Percentiles rank a stretch among this genome's conserved stretches.
Evolutionary conservation across 2,329 filamentous ascomycete genomes (phyloP).

Genomic region (Microdochium bolleyi): DNA sequence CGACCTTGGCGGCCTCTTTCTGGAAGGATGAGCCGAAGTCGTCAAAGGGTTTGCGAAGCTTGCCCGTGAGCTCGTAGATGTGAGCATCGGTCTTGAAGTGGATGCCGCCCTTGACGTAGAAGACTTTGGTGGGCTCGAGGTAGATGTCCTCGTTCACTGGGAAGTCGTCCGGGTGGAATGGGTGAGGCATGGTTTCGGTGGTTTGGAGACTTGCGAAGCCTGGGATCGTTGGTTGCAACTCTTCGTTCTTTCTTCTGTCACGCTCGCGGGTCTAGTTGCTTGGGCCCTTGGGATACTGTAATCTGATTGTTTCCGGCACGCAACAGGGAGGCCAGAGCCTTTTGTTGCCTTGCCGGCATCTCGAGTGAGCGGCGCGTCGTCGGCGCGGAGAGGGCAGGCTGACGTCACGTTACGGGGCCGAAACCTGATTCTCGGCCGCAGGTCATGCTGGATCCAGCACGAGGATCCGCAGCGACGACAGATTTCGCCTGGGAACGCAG

Average conservation of each 20-base stretch:
- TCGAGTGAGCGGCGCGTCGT: neutral
- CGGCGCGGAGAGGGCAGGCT: neutral
- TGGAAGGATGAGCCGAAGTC: constrained; percentile 21
- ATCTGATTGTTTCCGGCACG: too few relatives aligned
- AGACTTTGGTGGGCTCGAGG: constrained; percentile 15
- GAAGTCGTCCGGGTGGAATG: constrained; percentile 24
- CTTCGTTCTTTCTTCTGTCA: too few relatives aligned
- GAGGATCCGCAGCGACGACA: neutral
- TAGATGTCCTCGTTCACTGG: constrained; percentile 16
- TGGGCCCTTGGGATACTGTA: too few relatives aligned
- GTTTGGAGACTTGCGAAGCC: too few relatives aligned
- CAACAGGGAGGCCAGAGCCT: neutral
- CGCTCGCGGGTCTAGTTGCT: too few relatives aligned
- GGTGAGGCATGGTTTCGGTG: constrained; percentile 15
- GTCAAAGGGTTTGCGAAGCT: constrained; percentile 13
- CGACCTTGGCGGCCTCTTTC: constrained; percentile 9
- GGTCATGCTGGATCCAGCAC: neutral
- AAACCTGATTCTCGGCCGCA: neutral
- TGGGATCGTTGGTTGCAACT: too few relatives aligned
- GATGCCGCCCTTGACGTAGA: constrained; percentile 20
- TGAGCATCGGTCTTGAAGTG: constrained; percentile 23
- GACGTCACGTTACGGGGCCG: neutral
- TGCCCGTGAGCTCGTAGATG: constrained; percentile 18
- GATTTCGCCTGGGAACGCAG: neutral
- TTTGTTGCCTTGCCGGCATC: neutral